Percentiles rank a stretch among this genome's conserved stretches.
Evolutionary conservation across 2,329 filamentous ascomycete species (phyloP).

Genomic region (Ciborinia camelliae): DNA sequence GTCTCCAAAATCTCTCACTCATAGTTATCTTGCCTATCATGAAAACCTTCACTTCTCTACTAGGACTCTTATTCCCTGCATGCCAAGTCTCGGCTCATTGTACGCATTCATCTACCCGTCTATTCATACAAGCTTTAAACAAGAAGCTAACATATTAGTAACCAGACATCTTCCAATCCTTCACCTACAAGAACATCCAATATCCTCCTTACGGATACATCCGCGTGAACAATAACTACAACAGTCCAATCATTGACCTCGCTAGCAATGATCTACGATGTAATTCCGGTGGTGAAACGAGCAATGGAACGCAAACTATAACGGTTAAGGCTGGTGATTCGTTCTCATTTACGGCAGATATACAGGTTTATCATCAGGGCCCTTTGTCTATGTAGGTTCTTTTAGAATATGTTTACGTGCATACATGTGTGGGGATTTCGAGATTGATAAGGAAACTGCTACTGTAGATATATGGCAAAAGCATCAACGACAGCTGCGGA

Average conservation of each 20-base stretch:
- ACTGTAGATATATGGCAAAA: constrained; percentile 36
- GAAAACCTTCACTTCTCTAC: constrained; percentile 2
- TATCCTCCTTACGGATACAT: constrained; percentile 49
- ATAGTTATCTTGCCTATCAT: background rate
- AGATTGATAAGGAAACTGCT: background rate
- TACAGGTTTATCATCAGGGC: constrained; percentile 38
- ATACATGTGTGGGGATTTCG: accelerated
- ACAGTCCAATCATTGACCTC: constrained; percentile 45
- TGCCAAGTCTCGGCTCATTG: constrained; percentile 15
- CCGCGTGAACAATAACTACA: constrained; percentile 44
- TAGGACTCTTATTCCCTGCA: background rate
- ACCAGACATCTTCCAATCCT: constrained; percentile 32
- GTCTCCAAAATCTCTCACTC: background rate
- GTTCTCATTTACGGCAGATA: constrained; percentile 47
- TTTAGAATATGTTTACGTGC: background rate
- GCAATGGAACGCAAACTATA: constrained; percentile 28
- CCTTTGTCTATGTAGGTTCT: constrained; percentile 34
- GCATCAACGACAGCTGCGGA: constrained; percentile 36
- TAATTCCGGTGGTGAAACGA: constrained; percentile 40
- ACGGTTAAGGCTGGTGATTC: constrained; percentile 41
- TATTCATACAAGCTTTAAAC: background rate
- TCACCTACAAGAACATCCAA: constrained; percentile 28
- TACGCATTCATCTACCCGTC: background rate
- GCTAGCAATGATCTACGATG: constrained; percentile 40
- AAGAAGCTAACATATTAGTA: background rate